Percentiles rank a stretch among this genome's conserved stretches.
phyloP scores from a whole-genome alignment of 176 grass and related monocot genomes.

The Poa pratensis region DNA sequence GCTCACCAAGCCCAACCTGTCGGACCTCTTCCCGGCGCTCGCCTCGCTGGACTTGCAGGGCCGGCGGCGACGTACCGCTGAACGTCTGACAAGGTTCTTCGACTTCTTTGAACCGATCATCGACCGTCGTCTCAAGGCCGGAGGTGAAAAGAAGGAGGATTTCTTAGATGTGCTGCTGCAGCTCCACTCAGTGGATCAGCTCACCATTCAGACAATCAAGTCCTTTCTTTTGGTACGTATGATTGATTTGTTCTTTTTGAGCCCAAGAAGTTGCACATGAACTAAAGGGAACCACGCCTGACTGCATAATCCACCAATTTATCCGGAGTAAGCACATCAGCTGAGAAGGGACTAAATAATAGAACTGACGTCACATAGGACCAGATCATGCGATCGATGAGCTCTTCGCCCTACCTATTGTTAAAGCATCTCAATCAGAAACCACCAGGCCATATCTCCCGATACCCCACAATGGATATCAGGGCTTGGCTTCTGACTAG shows the following conservation, averaged over 20 bases:
- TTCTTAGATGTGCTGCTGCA: constrained; percentile 60
- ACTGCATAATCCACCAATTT: background rate
- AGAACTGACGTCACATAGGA: too few relatives aligned
- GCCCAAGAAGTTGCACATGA: background rate
- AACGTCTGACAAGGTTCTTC: constrained; percentile 36
- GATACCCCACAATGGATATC: too few relatives aligned
- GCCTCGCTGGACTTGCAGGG: constrained; percentile 58
- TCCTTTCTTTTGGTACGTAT: constrained; percentile 52
- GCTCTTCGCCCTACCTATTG: too few relatives aligned
- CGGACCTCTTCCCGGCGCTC: constrained; percentile 63
- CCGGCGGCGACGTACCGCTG: constrained; percentile 27
- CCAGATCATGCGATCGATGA: too few relatives aligned
- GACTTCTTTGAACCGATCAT: constrained; percentile 52
- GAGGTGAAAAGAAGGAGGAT: constrained; percentile 15
- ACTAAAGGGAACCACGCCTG: too few relatives aligned
- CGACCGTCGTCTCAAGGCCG: constrained; percentile 37
- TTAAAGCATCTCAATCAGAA: too few relatives aligned
- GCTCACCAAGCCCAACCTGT: constrained; percentile 50
- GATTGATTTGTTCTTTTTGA: background rate
- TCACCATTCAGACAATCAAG: constrained; percentile 52
- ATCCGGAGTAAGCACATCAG: too few relatives aligned
- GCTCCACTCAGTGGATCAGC: constrained; percentile 46
- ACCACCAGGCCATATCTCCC: too few relatives aligned
- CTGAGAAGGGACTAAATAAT: background rate
- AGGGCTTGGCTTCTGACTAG: too few relatives aligned